Percentiles rank a stretch among this genome's conserved stretches.
Evolutionary conservation across 805 yeast genomes (phyloP).

Genomic region (Yamadazyma laniorum): DNA sequence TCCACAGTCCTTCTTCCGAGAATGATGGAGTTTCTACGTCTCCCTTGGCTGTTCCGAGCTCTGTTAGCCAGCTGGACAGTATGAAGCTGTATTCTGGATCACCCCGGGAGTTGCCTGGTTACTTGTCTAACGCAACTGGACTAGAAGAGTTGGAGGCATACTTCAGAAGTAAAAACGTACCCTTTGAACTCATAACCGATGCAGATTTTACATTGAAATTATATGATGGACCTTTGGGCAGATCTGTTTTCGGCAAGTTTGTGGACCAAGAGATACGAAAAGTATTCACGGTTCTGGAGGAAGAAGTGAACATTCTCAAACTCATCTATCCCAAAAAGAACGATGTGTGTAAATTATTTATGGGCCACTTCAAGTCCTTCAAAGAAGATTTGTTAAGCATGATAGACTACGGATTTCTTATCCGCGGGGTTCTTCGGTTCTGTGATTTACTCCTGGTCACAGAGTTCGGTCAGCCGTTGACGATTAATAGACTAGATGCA

Average conservation of each 20-base stretch:
- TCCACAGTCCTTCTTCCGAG: neutral
- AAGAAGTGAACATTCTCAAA: slow-evolving; percentile 11
- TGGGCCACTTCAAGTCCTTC: slow-evolving; percentile 11
- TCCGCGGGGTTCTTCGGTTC: slow-evolving; percentile 5
- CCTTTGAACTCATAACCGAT: neutral
- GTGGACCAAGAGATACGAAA: neutral
- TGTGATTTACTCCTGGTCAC: slow-evolving; percentile 1
- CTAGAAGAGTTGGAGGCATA: slow-evolving; percentile 2
- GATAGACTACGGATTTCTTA: slow-evolving; percentile 10
- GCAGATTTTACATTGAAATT: neutral
- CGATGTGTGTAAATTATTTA: slow-evolving; percentile 1
- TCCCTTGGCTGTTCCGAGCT: neutral
- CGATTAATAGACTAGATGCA: slow-evolving; percentile 13
- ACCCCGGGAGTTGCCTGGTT: neutral
- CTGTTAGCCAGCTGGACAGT: too few species aligned
- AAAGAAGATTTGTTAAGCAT: slow-evolving; percentile 14
- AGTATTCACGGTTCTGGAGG: neutral
- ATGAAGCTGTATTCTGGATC: neutral
- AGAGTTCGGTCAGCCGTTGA: slow-evolving; percentile 3
- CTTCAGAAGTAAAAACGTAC: slow-evolving; percentile 2
- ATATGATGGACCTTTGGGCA: neutral
- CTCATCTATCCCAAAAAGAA: slow-evolving; percentile 7
- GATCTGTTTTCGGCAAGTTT: neutral
- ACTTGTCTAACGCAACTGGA: neutral
- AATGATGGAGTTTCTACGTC: neutral